These are phyloP conservation scores for Ilyonectria robusta DNA, from an alignment of 2,329 filamentous ascomycete genomes.

Conservation along the genomic window DNA sequence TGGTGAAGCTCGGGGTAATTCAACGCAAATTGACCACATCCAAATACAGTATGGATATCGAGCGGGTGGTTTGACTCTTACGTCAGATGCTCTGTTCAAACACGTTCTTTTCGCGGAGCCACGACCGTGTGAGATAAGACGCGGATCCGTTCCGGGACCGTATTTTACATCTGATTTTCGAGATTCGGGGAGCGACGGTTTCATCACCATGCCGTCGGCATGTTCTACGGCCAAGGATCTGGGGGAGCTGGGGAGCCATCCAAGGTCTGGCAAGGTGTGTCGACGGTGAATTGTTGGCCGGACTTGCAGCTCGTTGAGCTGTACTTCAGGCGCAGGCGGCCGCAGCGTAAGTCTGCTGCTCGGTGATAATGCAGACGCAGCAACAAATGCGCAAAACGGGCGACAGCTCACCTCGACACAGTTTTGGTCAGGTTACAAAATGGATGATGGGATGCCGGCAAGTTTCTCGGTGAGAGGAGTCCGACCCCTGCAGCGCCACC, in stretches of 20 bases:
- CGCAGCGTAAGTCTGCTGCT: neutral
- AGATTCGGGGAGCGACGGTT: neutral
- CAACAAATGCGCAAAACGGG: neutral
- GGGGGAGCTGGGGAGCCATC: neutral
- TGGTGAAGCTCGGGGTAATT: slow-evolving; percentile 15
- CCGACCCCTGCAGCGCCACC: slow-evolving; percentile 13
- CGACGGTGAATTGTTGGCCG: slow-evolving; percentile 12
- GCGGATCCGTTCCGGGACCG: slow-evolving; percentile 24
- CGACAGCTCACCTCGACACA: slow-evolving; percentile 30
- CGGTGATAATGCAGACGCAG: slow-evolving; percentile 16
- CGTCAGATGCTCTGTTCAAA: slow-evolving; percentile 37
- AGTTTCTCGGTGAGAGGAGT: slow-evolving; percentile 32
- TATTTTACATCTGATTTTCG: slow-evolving; percentile 11
- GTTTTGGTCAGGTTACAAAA: slow-evolving; percentile 14
- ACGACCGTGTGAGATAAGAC: slow-evolving; percentile 22
- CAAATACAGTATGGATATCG: slow-evolving; percentile 19
- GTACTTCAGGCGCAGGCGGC: slow-evolving; percentile 1
- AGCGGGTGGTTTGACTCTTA: slow-evolving; percentile 35
- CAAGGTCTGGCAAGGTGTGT: neutral
- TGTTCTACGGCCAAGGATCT: neutral
- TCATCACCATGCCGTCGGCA: slow-evolving; percentile 6
- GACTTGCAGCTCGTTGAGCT: slow-evolving; percentile 16
- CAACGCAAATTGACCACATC: slow-evolving; percentile 18
- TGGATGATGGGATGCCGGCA: slow-evolving; percentile 11
- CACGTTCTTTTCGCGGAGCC: slow-evolving; percentile 31